Base-by-base conservation (phyloP, 2,329 filamentous ascomycete species). In the Fusarium dimerum region DNA sequence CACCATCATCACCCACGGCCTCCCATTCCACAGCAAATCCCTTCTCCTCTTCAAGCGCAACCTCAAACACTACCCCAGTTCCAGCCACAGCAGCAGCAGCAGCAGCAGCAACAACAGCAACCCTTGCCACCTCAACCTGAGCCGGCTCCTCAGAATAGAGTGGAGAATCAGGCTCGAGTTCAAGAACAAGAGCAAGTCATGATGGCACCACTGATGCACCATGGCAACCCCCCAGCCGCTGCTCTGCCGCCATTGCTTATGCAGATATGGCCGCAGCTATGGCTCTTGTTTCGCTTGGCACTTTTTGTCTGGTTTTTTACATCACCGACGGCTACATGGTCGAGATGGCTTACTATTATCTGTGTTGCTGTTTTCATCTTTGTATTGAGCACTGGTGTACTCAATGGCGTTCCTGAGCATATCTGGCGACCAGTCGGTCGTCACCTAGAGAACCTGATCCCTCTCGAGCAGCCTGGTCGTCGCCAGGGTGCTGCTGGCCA, bases 251-350 rank as follows among this genome's bases (percentile, higher is more conserved):
- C 67, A 18, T 41, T 73, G 12, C 48, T 74, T 6, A 55, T 71
- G 48, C 66, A 68, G 15, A 48, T 83, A n/a, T 81, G 80, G 74
- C 82, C 82, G n/a, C 79, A 86, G 47, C 65, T 87, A 29, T 87
- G 84, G 84, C 74, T 87, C 47, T 59, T 86, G 1, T 71, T 83
- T 36, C 78, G 84, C 8, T 69, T 88, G 9, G 73, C 76, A 11
- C 68, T 82, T 6, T 85, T 87, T 64, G 77, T 87, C 12, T 87
- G 83, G 82, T 83, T 85, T 69, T 86, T 87, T 55, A 86, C 84
- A 1, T 78, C 78, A 10, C 78, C 80, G 0, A 76, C 78, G 42
- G 74, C 78, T 2, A 85, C 78, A 61, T 86, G 83, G 83, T 77
- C 77, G 9, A 78, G 83, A 44, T 85, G 80, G 78, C 61, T 82